Conservation (phyloP, 2,329 filamentous ascomycete species). For the Cladorrhinum sp. region DNA sequence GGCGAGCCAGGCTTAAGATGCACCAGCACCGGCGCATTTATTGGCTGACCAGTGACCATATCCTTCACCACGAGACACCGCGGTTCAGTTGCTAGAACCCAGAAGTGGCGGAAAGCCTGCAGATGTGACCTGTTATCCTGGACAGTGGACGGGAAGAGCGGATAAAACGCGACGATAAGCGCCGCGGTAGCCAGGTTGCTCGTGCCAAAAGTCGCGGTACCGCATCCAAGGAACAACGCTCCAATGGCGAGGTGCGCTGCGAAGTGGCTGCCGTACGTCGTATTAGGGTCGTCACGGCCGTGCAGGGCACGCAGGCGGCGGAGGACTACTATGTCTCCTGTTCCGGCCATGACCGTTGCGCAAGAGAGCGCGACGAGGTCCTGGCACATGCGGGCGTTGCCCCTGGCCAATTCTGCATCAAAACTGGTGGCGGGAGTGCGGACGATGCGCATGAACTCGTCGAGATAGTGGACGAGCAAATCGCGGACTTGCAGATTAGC, state of each 20-base stretch:
- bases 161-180: conserved; percentile 88
- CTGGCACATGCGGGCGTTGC: conserved; percentile 85
- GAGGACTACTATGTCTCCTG: conserved; percentile 81
- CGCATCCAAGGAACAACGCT: conserved; percentile 84
- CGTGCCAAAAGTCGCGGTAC: conserved; percentile 87
- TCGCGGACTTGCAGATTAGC: conserved; percentile 70
- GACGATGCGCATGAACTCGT: conserved; percentile 78
- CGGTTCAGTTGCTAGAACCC: conserved; percentile 89
- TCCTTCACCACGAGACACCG: conserved; percentile 87
- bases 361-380: conserved; percentile 79
- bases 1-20: conserved; percentile 47
- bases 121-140: conserved; percentile 93
- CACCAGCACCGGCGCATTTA: conserved; percentile 69
- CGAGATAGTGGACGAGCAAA: conserved; percentile 77
- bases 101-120: conserved; percentile 95
- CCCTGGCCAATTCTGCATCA: conserved; percentile 78
- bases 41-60: conserved; percentile 75
- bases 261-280: conserved; percentile 89
- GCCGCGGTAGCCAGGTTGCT: conserved; percentile 83
- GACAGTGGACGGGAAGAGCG: conserved; percentile 81
- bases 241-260: conserved; percentile 91
- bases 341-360: conserved; percentile 92
- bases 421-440: conserved; percentile 60
- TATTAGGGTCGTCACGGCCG: conserved; percentile 77
- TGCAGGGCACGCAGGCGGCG: conserved; percentile 84